Conservation (phyloP, 2,329 filamentous ascomycete genomes). For the Magnaporthiopsis rhizophila region DNA sequence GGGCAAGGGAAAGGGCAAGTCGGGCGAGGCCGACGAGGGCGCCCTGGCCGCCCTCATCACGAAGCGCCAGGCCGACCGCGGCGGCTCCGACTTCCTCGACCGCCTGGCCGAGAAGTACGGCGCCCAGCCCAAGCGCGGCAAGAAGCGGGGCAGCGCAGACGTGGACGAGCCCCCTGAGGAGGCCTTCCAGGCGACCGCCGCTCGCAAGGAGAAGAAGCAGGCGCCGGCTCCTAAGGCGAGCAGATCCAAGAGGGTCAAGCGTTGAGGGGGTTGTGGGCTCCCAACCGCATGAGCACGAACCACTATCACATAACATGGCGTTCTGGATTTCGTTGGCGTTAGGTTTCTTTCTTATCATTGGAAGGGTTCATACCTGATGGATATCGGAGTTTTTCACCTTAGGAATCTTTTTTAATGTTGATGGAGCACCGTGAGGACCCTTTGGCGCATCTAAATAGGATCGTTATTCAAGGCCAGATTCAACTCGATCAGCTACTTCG, state of each 20-base stretch:
- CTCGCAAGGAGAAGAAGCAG: conserved; percentile 34
- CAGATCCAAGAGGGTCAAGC: conserved; percentile 14
- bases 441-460: neutral
- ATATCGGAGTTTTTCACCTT: neutral
- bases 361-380: neutral
- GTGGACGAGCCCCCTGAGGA: conserved; percentile 56
- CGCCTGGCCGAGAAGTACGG: conserved; percentile 71
- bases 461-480: neutral
- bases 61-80: conserved; percentile 57
- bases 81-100: conserved; percentile 56
- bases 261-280: neutral
- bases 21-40: conserved; percentile 29
- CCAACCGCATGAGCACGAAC: neutral
- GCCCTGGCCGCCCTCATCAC: conserved; percentile 67
- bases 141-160: conserved; percentile 45
- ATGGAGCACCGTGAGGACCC: neutral
- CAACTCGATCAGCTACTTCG: neutral
- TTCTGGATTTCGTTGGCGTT: neutral
- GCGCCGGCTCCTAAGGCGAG: conserved; percentile 10
- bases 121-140: conserved; percentile 41
- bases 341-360: neutral
- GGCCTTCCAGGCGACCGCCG: conserved; percentile 50
- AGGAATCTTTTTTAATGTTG: neutral
- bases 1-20: conserved; percentile 28
- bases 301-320: neutral